Percentiles rank a stretch among this genome's conserved stretches.
phyloP scores from a whole-genome alignment of 2,329 filamentous ascomycete genomes.

The Didymella exigua region DNA sequence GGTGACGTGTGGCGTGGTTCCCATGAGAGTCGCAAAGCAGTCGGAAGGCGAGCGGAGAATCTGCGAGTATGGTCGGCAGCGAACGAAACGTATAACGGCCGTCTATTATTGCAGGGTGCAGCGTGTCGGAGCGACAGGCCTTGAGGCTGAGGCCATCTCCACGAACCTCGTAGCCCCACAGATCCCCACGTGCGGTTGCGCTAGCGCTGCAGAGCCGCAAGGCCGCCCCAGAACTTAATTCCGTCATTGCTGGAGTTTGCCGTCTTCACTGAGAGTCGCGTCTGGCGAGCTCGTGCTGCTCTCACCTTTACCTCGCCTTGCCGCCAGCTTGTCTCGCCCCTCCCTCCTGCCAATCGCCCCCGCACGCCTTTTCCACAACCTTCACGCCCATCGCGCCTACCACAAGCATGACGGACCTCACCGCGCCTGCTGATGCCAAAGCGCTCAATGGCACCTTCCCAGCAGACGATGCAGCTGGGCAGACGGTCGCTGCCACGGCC shows the following conservation, averaged over 20 bases:
- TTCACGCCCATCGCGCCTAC: not conserved
- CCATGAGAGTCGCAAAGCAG: conserved; percentile 14
- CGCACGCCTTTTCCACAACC: not conserved
- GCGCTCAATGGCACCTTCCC: conserved; percentile 38
- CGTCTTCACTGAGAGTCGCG: conserved; percentile 6
- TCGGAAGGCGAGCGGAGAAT: not conserved
- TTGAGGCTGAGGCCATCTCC: not conserved
- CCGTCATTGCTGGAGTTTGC: conserved; percentile 11
- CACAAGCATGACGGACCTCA: conserved; percentile 29
- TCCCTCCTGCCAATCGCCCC: not conserved
- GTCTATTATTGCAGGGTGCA: not conserved
- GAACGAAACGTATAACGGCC: not conserved
- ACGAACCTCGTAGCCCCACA: not conserved
- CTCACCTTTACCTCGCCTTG: conserved; percentile 1
- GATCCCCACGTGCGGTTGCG: conserved; percentile 8
- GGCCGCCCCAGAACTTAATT: conserved; percentile 1
- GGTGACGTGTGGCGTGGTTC: conserved; percentile 31
- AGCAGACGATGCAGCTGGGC: conserved; percentile 42
- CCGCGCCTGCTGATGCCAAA: conserved; percentile 10
- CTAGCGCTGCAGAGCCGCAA: conserved; percentile 19
- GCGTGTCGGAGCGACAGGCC: not conserved
- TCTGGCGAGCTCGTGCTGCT: not conserved
- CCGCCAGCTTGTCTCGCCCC: not conserved
- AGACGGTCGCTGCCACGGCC: conserved; percentile 47
- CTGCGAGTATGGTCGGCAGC: not conserved